Evolutionary conservation across 2,329 filamentous ascomycete genomes (phyloP), one percentile per base, ranked within the genome.

Genomic region (Botrytis elliptica): DNA sequence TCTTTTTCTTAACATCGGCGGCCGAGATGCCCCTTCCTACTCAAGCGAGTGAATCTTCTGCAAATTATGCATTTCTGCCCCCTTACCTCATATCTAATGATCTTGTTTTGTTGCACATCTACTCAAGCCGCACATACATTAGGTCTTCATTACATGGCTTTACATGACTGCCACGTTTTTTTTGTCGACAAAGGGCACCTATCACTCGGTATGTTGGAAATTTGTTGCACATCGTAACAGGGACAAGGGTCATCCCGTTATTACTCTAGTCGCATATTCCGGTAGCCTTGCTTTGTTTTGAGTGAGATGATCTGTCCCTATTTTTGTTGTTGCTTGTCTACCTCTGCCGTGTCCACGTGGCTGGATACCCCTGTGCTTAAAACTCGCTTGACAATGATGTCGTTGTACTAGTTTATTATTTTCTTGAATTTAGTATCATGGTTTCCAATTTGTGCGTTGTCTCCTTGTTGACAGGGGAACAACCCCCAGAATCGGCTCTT

Each of bases 41-140:
- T 69, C 38, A 69, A 69, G 66, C 36, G 66, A 69, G 49, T 69
- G 66, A n/a, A 69, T 42, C 46, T 29, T 52, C 44, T 33, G 20
- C 46, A 38, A 57, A 40, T 42, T 44, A 64, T 52, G 6, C 42
- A n/a, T 38, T 33, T 57, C 25, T 36, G 9, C 33, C 29, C 66
- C 66, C 64, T 60, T 55, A 20, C 63, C 52, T 69, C 36, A 25
- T 29, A 46, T 29, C 40, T 42, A 20, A 49, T 29, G 14, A 9
- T 36, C 29, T 33, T n/a, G 14, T 42, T 60, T 60, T 60, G 71
- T 73, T 73, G 71, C 64, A 69, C 64, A 40, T 73, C 71, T 73
- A 46, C 36, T 62, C 33, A 69, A 69, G 52, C 71, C 71, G 52
- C 63, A 44, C 25, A 10, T 65, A 52, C 42, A 65, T 71, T 40